Evolutionary conservation across 306 rosid genomes (phyloP).

Genomic region (Chamaecrista fasciculata): DNA sequence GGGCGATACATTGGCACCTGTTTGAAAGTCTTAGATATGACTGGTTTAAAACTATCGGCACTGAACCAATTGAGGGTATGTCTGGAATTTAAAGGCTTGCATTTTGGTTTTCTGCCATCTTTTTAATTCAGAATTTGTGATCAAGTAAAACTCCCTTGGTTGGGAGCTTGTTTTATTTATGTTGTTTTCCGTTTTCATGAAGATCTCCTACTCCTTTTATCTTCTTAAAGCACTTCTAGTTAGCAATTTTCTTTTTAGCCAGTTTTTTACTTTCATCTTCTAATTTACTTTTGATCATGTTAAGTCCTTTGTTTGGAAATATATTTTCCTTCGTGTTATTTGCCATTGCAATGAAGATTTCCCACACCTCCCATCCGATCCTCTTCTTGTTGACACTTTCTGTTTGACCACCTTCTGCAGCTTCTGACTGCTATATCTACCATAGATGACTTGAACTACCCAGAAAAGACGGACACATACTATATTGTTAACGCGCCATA

Average conservation of each 20-base stretch:
- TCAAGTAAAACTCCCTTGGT: background rate
- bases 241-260: too few relatives aligned
- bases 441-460: conserved; percentile 93
- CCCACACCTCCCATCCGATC: background rate
- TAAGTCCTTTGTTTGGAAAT: background rate
- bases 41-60: conserved; percentile 86
- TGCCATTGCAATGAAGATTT: background rate
- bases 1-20: conserved; percentile 80
- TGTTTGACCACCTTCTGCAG: conserved; percentile 48
- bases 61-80: conserved; percentile 84
- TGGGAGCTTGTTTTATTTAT: background rate
- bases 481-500: conserved; percentile 83
- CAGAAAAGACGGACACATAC: conserved; percentile 93
- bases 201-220: too few relatives aligned
- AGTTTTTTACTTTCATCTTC: background rate
- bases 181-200: too few relatives aligned
- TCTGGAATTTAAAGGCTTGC: background rate
- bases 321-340: background rate
- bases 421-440: conserved; percentile 84
- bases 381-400: conserved; percentile 29
- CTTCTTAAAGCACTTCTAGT: background rate
- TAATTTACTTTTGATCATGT: background rate
- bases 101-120: background rate
- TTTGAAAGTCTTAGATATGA: conserved; percentile 90
- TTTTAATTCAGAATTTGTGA: background rate